These are phyloP conservation scores for Quercus variabilis DNA, from an alignment of 306 rosid genomes.

Conservation along the genomic window DNA sequence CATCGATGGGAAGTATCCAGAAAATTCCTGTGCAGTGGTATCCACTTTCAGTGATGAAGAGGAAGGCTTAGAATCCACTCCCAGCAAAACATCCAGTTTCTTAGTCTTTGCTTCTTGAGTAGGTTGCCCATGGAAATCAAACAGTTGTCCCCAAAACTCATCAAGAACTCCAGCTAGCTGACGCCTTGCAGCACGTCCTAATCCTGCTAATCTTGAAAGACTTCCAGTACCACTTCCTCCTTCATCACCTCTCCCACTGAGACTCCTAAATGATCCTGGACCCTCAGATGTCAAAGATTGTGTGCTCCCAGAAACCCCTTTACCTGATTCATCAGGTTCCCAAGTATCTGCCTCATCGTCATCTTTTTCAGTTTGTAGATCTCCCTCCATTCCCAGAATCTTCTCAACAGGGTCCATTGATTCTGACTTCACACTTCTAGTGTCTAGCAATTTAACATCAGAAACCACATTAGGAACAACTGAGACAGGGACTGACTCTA, in stretches of 20 bases:
- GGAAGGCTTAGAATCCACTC: constrained; percentile 45
- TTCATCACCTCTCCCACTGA: constrained; percentile 86
- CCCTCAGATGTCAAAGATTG: constrained; percentile 67
- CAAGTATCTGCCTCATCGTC: constrained; percentile 71
- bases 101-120: constrained; percentile 65
- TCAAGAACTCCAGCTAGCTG: constrained; percentile 74
- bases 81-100: constrained; percentile 59
- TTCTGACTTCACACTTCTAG: constrained; percentile 27
- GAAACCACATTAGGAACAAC: constrained; percentile 41
- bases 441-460: constrained; percentile 29
- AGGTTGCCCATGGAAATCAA: constrained; percentile 68
- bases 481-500: constrained; percentile 41
- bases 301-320: constrained; percentile 40
- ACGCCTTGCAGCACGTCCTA: constrained; percentile 95
- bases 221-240: constrained; percentile 86
- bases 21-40: constrained; percentile 44
- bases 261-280: constrained; percentile 84
- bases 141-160: constrained; percentile 91
- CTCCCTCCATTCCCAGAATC: constrained; percentile 50
- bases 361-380: constrained; percentile 56
- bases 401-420: constrained; percentile 45
- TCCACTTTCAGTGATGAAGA: constrained; percentile 49
- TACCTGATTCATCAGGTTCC: constrained; percentile 71
- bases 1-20: constrained; percentile 33
- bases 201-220: constrained; percentile 88